Evolutionary conservation across 805 yeast species (phyloP).

Genomic region (Lipomyces japonicus): DNA sequence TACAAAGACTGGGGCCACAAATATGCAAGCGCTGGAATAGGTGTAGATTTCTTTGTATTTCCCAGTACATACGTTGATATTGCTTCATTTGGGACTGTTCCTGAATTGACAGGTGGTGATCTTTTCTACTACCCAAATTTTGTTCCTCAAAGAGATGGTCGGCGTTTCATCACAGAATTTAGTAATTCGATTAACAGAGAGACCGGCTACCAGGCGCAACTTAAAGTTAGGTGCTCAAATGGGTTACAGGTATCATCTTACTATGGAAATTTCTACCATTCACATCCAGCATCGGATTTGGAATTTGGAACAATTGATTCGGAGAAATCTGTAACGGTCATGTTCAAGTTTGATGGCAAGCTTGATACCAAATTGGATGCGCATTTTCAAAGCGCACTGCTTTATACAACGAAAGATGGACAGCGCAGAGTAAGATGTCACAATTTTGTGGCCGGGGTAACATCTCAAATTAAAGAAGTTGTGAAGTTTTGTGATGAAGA

Average conservation of each 20-base stretch:
- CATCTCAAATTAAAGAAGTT: slow-evolving; percentile 67
- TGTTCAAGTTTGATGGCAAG: slow-evolving; percentile 73
- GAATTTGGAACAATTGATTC: slow-evolving; percentile 60
- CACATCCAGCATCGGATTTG: slow-evolving; percentile 51
- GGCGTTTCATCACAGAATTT: slow-evolving; percentile 54
- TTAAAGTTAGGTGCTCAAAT: slow-evolving; percentile 80
- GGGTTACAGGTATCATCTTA: slow-evolving; percentile 79
- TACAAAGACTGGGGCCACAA: slow-evolving; percentile 59
- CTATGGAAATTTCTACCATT: slow-evolving; percentile 53
- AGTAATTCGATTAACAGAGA: slow-evolving; percentile 43
- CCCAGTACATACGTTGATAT: slow-evolving; percentile 65
- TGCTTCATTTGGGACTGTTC: slow-evolving; percentile 64
- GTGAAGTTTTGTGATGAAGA: slow-evolving; percentile 80
- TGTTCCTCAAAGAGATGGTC: slow-evolving; percentile 64
- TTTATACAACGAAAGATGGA: slow-evolving; percentile 78
- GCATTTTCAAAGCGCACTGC: slow-evolving; percentile 84
- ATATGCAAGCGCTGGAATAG: slow-evolving; percentile 56
- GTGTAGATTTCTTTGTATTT: slow-evolving; percentile 72
- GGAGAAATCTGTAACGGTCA: slow-evolving; percentile 64
- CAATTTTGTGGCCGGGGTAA: slow-evolving; percentile 76
- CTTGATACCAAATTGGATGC: slow-evolving; percentile 68
- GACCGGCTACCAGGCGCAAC: slow-evolving; percentile 72
- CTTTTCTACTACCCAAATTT: slow-evolving; percentile 65
- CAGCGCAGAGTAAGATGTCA: slow-evolving; percentile 79
- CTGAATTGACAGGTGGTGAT: slow-evolving; percentile 66